Base-by-base conservation (phyloP, 768 basidiomycete genomes). In the Trametes coccinea region DNA sequence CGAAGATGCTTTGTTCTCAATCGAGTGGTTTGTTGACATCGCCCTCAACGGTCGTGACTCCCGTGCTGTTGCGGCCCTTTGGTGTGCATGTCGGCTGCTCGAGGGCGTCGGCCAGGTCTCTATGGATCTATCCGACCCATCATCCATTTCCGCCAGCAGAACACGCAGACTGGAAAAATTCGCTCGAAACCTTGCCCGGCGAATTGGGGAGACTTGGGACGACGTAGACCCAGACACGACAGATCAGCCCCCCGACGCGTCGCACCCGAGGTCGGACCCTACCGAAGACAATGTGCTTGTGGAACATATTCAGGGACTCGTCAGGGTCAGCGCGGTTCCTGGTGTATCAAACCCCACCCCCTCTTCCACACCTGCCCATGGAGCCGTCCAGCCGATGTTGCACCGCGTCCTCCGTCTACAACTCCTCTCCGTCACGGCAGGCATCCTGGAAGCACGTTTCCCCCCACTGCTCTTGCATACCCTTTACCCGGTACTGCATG, bases 401-500 rank as follows among this genome's bases (percentile, higher is more conserved):
- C 89, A 94, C 66, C 81, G 79, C 61, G 79, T 81, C 5, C 75
- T 93, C 39, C 83, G 84, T 14, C 81, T 99, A 6, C 91, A 93
- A 61, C 74, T 92, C 6, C 77, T 99, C 16, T 80, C 93, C 2
- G 76, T 92, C 34, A 75, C 83, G 10, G 81, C 93, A 0, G 82
- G 83, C n/a, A 83, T 94, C 55, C 79, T 95, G 34, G 85, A 88
- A 56, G 78, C 85, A 10, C 82, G 83, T 10, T 97, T 93, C 70
- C 80, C 82, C 0, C 79, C 88, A 0, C 76, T 92, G 16, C 84
- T 98, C 44, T 82, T 98, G 27, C 82, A 91, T 41, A 77, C 86
- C 0, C 76, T 98, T 3, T 98, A 98, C 76, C 92, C 92, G 2
- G 74, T 97, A 44, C 83, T 99, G 29, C 89, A 91, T 55, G 92